phyloP scores from a whole-genome alignment of 257 asterid species.

The Nicotiana tabacum region DNA sequence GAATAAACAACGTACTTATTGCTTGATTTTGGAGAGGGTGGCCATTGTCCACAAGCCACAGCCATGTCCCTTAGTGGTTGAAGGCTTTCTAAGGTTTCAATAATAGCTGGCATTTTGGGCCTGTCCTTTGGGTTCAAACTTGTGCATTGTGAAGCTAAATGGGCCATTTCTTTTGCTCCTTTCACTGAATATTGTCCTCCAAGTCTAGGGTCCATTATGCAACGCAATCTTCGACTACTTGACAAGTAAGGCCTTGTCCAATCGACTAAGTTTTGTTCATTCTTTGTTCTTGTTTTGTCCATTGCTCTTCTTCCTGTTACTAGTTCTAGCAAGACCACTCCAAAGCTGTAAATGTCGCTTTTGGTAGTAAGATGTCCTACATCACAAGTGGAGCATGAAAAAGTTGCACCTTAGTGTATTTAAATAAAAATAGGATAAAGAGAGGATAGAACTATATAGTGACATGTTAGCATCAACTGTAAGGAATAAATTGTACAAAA shows the following conservation, averaged over 20 bases:
- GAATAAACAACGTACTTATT: constrained; percentile 29
- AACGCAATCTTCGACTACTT: constrained; percentile 56
- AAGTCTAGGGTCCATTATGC: constrained; percentile 64
- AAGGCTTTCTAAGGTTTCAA: constrained; percentile 67
- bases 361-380: constrained; percentile 86
- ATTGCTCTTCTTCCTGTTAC: constrained; percentile 79
- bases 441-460: no score
- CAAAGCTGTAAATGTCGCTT: constrained; percentile 87
- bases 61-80: constrained; percentile 70
- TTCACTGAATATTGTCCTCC: constrained; percentile 76
- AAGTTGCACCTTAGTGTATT: neutral
- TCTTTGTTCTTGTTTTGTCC: constrained; percentile 66
- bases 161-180: constrained; percentile 75
- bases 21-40: constrained; percentile 33
- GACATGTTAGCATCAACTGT: no score
- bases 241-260: constrained; percentile 69
- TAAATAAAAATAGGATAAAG: neutral
- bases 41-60: constrained; percentile 64
- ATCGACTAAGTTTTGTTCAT: constrained; percentile 68
- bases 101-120: constrained; percentile 81
- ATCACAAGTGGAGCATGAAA: constrained; percentile 3
- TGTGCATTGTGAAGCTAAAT: constrained; percentile 62
- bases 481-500: neutral
- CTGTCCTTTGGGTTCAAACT: constrained; percentile 78
- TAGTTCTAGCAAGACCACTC: constrained; percentile 78